Evolutionary conservation across 2,329 filamentous ascomycete genomes (phyloP), one percentile per base, ranked within the genome.

Genomic region (Chrysoporthe puriensis): DNA sequence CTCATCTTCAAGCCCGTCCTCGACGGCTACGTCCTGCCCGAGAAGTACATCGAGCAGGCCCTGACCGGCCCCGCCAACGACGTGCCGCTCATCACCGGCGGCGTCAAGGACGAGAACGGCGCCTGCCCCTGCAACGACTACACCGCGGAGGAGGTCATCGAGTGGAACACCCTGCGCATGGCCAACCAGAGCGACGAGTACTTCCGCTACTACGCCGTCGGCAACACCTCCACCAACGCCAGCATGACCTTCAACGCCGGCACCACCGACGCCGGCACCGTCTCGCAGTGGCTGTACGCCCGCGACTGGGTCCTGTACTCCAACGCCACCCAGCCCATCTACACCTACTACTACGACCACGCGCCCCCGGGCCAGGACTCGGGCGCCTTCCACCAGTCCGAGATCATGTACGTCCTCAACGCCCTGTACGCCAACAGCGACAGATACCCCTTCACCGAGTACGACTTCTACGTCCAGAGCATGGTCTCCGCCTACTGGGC

Each of bases 401-500:
- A 81, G 73, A 77, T 81, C 66, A 77, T 76, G 69, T 80, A 80
- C 63, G 74, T 73, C 1, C 71, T 79, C 34, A 79, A 80, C 66
- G 74, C 75, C 42, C 71, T 80, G 16, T 79, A 79, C 62, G 69
- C 65, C 18, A 78, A 76, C 36, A 70, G 63, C 9, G 72, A 74
- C 5, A 68, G 67, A 5, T 77, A 74, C 43, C 72, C 73, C 1
- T 73, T 74, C 63, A 72, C 71, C 18, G 46, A 65, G 2, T 56
- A 57, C 40, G 77, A 79, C 66, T 77, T 73, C 59, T 69, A 72
- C 58, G 74, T 78, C 57, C 72, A 72, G 44, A 71, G 74, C 18
- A 70, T 72, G 32, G 76, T 78, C 72, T 73, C 72, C 4, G 71
- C 72, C 2, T 78, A 78, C 70, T 78, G 76, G 76, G 76, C 72